Percentiles rank a stretch among this genome's conserved stretches.
phyloP scores from a whole-genome alignment of 2,329 filamentous ascomycete genomes.

The Lizonia empirigonia region DNA sequence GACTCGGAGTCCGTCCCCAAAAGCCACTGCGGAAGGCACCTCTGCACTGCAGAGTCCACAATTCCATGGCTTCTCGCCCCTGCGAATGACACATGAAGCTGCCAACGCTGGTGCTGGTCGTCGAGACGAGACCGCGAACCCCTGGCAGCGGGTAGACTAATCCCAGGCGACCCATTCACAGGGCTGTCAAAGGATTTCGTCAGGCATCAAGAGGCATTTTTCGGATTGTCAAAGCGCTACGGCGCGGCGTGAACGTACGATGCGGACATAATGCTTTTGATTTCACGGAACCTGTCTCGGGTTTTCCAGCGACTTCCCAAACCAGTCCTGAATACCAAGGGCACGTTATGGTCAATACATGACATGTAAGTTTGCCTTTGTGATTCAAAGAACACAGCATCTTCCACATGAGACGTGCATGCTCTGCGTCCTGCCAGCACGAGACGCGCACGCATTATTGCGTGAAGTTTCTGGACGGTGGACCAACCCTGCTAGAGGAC shows the following conservation, averaged over 20 bases:
- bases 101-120: conserved; percentile 4
- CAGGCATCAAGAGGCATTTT: conserved; percentile 21
- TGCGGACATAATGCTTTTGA: conserved; percentile 5
- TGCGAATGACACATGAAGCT: conserved; percentile 18
- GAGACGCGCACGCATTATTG: conserved; percentile 16
- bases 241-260: conserved; percentile 17
- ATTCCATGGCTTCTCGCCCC: conserved; percentile 19
- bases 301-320: background rate
- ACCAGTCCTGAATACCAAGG: background rate
- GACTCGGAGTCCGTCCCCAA: conserved; percentile 5
- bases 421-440: conserved; percentile 9
- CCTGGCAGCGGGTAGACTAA: conserved; percentile 15
- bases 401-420: background rate
- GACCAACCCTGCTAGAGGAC: conserved; percentile 17
- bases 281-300: conserved; percentile 4
- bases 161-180: conserved; percentile 12
- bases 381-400: background rate
- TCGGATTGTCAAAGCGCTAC: conserved; percentile 8
- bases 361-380: background rate
- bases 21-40: background rate
- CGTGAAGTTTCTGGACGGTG: conserved; percentile 16
- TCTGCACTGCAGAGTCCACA: conserved; percentile 12
- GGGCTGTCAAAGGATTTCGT: conserved; percentile 15
- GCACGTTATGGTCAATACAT: background rate
- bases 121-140: conserved; percentile 17